Percentiles rank a stretch among this genome's conserved stretches.
phyloP scores from a whole-genome alignment of 2,329 filamentous ascomycete species.

The Colletotrichum echinochloae region DNA sequence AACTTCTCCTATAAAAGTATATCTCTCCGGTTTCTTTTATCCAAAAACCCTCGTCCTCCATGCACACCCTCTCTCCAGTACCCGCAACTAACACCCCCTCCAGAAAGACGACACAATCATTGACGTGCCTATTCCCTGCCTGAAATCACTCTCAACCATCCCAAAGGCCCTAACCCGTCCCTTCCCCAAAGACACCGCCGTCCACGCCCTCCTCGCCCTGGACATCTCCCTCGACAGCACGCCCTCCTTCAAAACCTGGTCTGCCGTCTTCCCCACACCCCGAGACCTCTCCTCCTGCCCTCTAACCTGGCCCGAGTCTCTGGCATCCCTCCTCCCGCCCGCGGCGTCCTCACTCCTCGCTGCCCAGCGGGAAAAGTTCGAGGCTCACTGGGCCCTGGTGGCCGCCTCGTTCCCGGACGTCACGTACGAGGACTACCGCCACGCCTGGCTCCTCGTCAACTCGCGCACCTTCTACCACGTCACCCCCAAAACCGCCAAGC shows the following conservation, averaged over 20 bases:
- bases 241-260: constrained; percentile 68
- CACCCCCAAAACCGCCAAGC: constrained; percentile 57
- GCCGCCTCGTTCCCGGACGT: constrained; percentile 46
- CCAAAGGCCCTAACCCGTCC: constrained; percentile 63
- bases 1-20: constrained; percentile 73
- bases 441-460: constrained; percentile 71
- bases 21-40: neutral
- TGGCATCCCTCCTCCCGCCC: constrained; percentile 61
- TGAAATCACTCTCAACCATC: constrained; percentile 74
- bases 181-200: constrained; percentile 66
- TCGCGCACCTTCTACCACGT: constrained; percentile 72
- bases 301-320: constrained; percentile 59
- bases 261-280: constrained; percentile 73
- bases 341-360: constrained; percentile 59
- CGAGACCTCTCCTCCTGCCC: constrained; percentile 68
- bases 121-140: constrained; percentile 70
- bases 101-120: constrained; percentile 68
- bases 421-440: constrained; percentile 58
- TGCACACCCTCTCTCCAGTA: neutral
- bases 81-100: constrained; percentile 19
- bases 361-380: constrained; percentile 63
- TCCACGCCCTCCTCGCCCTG: constrained; percentile 80
- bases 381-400: constrained; percentile 54
- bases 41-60: neutral
- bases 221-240: constrained; percentile 69